These are phyloP conservation scores for Rhodosporidiobolus sp. DNA, from an alignment of 768 basidiomycete genomes.

Conservation along the genomic window DNA sequence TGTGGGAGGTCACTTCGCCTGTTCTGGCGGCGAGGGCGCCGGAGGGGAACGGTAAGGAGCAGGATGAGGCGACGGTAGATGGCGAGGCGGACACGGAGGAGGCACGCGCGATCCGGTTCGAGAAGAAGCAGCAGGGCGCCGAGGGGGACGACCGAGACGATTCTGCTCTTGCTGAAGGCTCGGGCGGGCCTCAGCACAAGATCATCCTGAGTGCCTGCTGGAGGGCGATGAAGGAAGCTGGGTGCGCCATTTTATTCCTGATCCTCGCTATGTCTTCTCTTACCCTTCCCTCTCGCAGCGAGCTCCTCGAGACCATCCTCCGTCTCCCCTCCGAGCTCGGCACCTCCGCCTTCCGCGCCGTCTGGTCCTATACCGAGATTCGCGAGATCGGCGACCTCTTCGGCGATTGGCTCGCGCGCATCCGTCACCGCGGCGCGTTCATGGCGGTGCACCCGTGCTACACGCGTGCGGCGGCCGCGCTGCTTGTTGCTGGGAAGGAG, in stretches of 20 bases:
- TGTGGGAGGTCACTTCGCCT: conserved; percentile 33
- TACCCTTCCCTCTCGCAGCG: background rate
- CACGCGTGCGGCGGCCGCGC: conserved; percentile 20
- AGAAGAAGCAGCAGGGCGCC: background rate
- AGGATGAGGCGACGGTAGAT: background rate
- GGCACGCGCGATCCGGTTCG: conserved; percentile 33
- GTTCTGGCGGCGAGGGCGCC: conserved; percentile 30
- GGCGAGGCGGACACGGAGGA: conserved; percentile 38
- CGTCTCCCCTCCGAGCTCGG: conserved; percentile 33
- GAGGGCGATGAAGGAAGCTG: conserved; percentile 39
- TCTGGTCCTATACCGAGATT: conserved; percentile 34
- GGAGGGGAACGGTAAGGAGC: conserved; percentile 10
- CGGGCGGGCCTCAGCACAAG: conserved; percentile 34
- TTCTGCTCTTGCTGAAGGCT: background rate
- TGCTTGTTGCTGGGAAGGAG: conserved; percentile 26
- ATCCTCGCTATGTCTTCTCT: accelerated
- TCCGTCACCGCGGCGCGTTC: conserved; percentile 36
- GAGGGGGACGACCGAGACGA: background rate
- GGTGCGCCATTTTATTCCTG: background rate
- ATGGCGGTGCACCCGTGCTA: conserved; percentile 37
- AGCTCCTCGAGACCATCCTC: conserved; percentile 39
- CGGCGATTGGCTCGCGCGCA: conserved; percentile 28
- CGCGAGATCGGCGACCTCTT: conserved; percentile 32
- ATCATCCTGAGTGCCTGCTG: conserved; percentile 38
- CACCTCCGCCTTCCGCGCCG: conserved; percentile 5